Evolutionary conservation across 2,329 filamentous ascomycete genomes (phyloP).

Genomic region (Paracoccidioides brasiliensis): DNA sequence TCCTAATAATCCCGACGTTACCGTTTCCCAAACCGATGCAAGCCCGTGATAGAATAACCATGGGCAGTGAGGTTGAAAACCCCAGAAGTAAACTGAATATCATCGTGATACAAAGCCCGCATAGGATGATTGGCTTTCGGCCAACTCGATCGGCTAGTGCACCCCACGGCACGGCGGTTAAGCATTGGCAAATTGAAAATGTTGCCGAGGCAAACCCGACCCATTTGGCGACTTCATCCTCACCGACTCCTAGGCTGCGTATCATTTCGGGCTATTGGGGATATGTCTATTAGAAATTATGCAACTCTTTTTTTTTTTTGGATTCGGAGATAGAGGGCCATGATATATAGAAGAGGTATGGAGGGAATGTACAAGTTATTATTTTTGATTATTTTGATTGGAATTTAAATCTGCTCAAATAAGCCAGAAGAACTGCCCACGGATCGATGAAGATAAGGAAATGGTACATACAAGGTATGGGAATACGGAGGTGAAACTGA

Average conservation of each 20-base stretch:
- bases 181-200: constrained; percentile 59
- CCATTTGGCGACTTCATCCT: constrained; percentile 62
- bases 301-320: constrained; percentile 5
- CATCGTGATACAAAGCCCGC: constrained; percentile 67
- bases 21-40: constrained; percentile 78
- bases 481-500: constrained; percentile 55
- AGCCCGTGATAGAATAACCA: constrained; percentile 66
- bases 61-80: constrained; percentile 61
- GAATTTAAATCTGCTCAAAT: neutral
- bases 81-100: constrained; percentile 69
- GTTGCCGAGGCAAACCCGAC: constrained; percentile 60
- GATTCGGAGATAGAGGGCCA: neutral
- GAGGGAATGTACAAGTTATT: neutral
- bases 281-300: constrained; percentile 11
- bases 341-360: neutral
- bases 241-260: constrained; percentile 56
- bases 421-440: neutral
- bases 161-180: constrained; percentile 63
- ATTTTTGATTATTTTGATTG: neutral
- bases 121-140: constrained; percentile 67
- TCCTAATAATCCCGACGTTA: constrained; percentile 86
- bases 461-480: constrained; percentile 40
- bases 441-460: neutral
- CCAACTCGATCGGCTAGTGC: constrained; percentile 65
- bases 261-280: constrained; percentile 64